A percentile compares a stretch with the other conserved stretches of the same genome.
phyloP scores from a whole-genome alignment of 2,329 filamentous ascomycete genomes.

The Trichophyton simii region DNA sequence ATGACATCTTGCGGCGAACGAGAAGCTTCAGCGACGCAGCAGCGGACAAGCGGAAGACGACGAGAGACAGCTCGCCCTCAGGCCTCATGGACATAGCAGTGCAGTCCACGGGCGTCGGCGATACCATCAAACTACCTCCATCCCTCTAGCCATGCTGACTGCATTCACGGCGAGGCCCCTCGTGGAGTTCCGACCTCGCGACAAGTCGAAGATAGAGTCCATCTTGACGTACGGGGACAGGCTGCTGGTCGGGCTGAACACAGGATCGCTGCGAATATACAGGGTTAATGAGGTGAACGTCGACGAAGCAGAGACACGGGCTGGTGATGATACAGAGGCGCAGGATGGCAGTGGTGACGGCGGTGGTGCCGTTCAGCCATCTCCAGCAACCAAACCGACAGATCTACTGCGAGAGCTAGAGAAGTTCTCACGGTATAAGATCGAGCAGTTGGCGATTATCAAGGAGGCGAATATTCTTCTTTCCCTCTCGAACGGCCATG shows the following conservation, averaged over 20 bases:
- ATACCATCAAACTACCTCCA: not conserved
- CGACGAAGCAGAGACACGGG: constrained; percentile 21
- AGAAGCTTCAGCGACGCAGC: not conserved
- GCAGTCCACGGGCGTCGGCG: not conserved
- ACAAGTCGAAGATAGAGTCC: constrained; percentile 95
- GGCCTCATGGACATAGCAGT: constrained; percentile 5
- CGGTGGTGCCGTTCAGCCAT: constrained; percentile 9
- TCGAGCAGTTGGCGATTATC: constrained; percentile 89
- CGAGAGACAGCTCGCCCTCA: not conserved
- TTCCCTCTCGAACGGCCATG: constrained; percentile 76
- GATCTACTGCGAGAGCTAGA: constrained; percentile 86
- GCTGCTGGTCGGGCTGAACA: constrained; percentile 82
- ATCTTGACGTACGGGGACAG: constrained; percentile 88
- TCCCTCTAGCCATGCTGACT: constrained; percentile 60
- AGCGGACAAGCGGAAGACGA: not conserved
- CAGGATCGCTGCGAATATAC: constrained; percentile 78
- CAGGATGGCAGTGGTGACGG: constrained; percentile 7
- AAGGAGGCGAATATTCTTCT: constrained; percentile 89
- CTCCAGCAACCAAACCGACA: constrained; percentile 45
- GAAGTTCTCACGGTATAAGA: constrained; percentile 77
- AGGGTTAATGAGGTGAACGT: constrained; percentile 59
- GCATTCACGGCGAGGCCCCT: constrained; percentile 94
- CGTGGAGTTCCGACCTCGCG: constrained; percentile 87
- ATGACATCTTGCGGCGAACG: not conserved
- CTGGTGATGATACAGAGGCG: constrained; percentile 20